Evolutionary conservation across 2,329 filamentous ascomycete species (phyloP).

Genomic region (Rhexocercosporidium sp.): DNA sequence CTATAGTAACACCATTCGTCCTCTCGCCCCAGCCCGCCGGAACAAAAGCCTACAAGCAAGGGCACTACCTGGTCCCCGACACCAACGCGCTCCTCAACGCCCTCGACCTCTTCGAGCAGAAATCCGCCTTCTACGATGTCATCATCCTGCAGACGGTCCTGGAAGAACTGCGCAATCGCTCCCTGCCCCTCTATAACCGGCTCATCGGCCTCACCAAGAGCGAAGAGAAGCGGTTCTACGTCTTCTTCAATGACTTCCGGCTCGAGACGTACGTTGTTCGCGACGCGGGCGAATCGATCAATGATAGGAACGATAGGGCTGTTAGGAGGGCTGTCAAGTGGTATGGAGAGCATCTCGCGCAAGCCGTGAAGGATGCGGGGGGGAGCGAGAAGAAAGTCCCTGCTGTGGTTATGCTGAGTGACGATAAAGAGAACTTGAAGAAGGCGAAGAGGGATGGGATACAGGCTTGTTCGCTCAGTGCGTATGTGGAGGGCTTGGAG

Average conservation of each 20-base stretch:
- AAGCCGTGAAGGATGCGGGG: conserved; percentile 60
- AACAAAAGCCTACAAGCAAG: conserved; percentile 80
- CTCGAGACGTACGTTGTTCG: conserved; percentile 86
- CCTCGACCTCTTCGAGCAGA: conserved; percentile 96
- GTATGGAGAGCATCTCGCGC: conserved; percentile 83
- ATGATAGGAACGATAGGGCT: conserved; percentile 94
- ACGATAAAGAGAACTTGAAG: conserved; percentile 84
- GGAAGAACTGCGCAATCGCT: conserved; percentile 93
- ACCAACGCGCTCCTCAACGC: conserved; percentile 94
- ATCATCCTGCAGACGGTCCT: conserved; percentile 94
- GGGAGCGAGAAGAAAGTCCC: conserved; percentile 63
- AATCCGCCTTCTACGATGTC: conserved; percentile 93
- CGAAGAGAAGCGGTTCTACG: conserved; percentile 95
- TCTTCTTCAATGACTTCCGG: conserved; percentile 99
- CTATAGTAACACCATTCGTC: conserved; percentile 78
- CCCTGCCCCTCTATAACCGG: conserved; percentile 92
- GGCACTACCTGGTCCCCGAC: conserved; percentile 94
- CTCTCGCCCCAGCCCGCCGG: conserved; percentile 88
- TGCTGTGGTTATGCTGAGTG: conserved; percentile 88
- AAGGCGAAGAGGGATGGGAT: conserved; percentile 81
- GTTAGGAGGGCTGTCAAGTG: conserved; percentile 85
- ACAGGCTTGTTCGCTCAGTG: conserved; percentile 68
- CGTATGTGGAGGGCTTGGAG: conserved; percentile 85
- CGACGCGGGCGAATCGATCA: conserved; percentile 81
- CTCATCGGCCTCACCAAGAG: conserved; percentile 90